A percentile compares a stretch with the other conserved stretches of the same genome.
Conservation (phyloP, 495 filamentous ascomycete genomes). For the Pseudomonodictys pantanalensis region DNA sequence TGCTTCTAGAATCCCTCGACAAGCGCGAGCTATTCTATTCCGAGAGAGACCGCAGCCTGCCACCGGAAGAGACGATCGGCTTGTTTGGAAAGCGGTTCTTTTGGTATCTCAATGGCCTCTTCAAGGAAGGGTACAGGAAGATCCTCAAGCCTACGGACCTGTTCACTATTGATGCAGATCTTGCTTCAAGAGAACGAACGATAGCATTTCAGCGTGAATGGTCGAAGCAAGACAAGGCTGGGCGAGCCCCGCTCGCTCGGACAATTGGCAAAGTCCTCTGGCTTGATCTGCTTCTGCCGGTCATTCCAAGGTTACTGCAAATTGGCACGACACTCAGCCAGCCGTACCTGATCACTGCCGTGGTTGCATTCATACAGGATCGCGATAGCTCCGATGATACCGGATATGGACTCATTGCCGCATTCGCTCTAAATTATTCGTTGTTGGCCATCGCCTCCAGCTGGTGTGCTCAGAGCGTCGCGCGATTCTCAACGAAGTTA, state of each 20-base stretch:
- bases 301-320: conserved; percentile 24
- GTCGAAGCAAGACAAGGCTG: conserved; percentile 8
- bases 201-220: conserved; percentile 11
- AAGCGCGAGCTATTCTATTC: conserved; percentile 23
- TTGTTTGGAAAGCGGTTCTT: conserved; percentile 22
- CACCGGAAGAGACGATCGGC: conserved; percentile 26
- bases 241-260: not conserved
- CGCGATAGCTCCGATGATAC: conserved; percentile 1
- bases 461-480: conserved; percentile 13
- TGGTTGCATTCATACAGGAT: conserved; percentile 13
- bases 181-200: conserved; percentile 8
- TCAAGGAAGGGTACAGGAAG: conserved; percentile 22
- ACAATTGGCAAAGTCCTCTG: conserved; percentile 10
- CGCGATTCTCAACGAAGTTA: conserved; percentile 13
- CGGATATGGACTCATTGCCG: conserved; percentile 26
- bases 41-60: conserved; percentile 11
- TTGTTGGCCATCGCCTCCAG: conserved; percentile 14
- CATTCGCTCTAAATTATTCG: conserved; percentile 24
- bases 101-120: conserved; percentile 21
- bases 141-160: conserved; percentile 18
- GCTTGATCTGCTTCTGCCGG: conserved; percentile 15
- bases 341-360: conserved; percentile 24
- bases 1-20: conserved; percentile 29
- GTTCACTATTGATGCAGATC: conserved; percentile 16
- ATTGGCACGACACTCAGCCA: conserved; percentile 20